Evolutionary conservation across 352 stramenopile genomes (phyloP).

Genomic region (Sclerospora graminicola): DNA sequence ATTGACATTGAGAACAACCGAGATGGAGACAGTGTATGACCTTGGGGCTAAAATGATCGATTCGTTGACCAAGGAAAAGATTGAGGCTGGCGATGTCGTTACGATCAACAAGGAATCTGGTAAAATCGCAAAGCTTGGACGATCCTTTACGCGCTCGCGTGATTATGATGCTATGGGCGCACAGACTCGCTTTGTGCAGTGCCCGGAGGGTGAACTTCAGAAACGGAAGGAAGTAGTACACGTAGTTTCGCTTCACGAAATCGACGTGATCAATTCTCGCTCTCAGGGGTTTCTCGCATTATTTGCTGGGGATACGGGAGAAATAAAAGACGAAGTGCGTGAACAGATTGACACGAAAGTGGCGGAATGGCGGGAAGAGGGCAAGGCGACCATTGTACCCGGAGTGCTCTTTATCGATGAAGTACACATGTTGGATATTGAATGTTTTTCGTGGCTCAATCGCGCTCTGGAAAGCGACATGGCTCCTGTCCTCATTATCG

Average conservation of each 20-base stretch:
- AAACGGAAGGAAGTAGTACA: constrained; percentile 98
- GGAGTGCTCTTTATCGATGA: constrained; percentile 99
- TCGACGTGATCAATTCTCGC: constrained; percentile 99
- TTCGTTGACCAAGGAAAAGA: constrained; percentile 96
- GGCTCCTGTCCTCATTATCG: constrained; percentile 97
- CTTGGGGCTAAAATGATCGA: constrained; percentile 99
- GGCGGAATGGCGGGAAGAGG: constrained; percentile 91
- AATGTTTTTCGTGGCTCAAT: constrained; percentile 99
- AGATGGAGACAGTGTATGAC: constrained; percentile 99
- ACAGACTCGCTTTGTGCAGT: constrained; percentile 81
- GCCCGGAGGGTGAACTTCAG: constrained; percentile 95
- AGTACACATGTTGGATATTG: constrained; percentile 99
- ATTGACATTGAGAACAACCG: constrained; percentile 97
- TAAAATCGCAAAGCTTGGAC: constrained; percentile 97
- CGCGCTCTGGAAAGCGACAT: constrained; percentile 95
- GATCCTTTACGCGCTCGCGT: constrained; percentile 93
- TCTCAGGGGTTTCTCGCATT: constrained; percentile 98
- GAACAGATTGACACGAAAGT: constrained; percentile 99
- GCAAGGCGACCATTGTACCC: constrained; percentile 96
- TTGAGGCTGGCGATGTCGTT: constrained; percentile 98
- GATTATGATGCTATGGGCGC: constrained; percentile 99
- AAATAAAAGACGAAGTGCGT: constrained; percentile 98
- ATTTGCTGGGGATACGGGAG: constrained; percentile 98
- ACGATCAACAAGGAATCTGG: constrained; percentile 99
- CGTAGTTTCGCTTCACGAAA: constrained; percentile 97